A percentile compares a stretch with the other conserved stretches of the same genome.
Evolutionary conservation across 345 rosid species (phyloP).

Genomic region (Mallotus nudiflorus): DNA sequence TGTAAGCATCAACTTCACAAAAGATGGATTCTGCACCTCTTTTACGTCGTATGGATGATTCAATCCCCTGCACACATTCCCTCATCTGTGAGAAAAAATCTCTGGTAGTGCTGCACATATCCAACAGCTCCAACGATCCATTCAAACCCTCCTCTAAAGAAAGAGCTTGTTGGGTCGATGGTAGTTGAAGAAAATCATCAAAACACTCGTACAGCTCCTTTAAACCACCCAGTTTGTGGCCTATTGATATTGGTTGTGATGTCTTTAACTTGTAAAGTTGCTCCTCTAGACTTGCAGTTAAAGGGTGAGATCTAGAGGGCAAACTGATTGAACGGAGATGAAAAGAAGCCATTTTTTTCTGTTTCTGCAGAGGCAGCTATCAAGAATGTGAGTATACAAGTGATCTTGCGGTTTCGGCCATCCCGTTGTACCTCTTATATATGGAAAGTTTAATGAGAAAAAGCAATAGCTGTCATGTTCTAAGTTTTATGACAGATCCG

Average conservation of each 20-base stretch:
- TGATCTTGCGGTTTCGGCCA: not conserved
- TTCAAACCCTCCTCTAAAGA: not conserved
- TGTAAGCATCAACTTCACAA: not conserved
- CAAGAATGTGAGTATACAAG: not conserved
- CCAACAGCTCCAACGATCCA: not conserved
- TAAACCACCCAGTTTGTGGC: not conserved
- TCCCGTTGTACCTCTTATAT: not conserved
- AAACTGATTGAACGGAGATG: constrained; percentile 32
- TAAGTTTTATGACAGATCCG: not conserved
- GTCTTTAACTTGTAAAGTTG: constrained; percentile 22
- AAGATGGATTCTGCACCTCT: not conserved
- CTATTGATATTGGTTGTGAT: constrained; percentile 19
- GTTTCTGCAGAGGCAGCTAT: not conserved
- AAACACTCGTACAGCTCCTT: not conserved
- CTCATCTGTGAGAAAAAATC: constrained; percentile 7
- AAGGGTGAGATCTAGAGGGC: constrained; percentile 34
- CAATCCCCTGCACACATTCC: not conserved
- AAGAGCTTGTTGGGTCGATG: not conserved
- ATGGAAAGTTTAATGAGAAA: not conserved
- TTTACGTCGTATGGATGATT: not conserved
- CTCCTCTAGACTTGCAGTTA: constrained; percentile 8
- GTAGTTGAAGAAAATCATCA: not conserved
- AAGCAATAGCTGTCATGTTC: not conserved
- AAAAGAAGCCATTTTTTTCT: constrained; percentile 12
- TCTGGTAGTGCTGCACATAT: not conserved